phyloP scores from a whole-genome alignment of 2,329 filamentous ascomycete species.

The Dothiorella sarmentorum region DNA sequence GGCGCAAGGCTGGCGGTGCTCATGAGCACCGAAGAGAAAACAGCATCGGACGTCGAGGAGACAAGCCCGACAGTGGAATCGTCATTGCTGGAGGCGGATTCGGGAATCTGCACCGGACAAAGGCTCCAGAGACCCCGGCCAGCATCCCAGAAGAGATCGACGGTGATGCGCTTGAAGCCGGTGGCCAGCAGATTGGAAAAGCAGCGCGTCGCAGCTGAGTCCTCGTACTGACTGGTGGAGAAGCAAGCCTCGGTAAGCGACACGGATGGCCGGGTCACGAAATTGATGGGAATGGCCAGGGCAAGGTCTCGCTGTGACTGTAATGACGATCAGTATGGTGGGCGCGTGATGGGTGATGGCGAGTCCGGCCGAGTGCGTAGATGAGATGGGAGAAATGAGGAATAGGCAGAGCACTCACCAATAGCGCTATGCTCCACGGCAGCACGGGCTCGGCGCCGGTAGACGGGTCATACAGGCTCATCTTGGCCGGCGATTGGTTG shows the following conservation, averaged over 20 bases:
- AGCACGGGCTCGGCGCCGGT: constrained; percentile 17
- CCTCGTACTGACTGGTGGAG: constrained; percentile 50
- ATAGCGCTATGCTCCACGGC: constrained; percentile 22
- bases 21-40: constrained; percentile 1
- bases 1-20: neutral
- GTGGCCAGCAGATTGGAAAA: constrained; percentile 60
- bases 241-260: constrained; percentile 60
- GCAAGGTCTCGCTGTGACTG: constrained; percentile 62
- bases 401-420: constrained; percentile 20
- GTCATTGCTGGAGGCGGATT: constrained; percentile 23
- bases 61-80: constrained; percentile 20
- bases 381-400: neutral
- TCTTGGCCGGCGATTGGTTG: constrained; percentile 1
- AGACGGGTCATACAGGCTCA: constrained; percentile 21
- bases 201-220: constrained; percentile 51
- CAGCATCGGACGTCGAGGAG: constrained; percentile 17
- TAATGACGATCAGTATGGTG: neutral
- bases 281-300: constrained; percentile 60
- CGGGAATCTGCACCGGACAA: constrained; percentile 56
- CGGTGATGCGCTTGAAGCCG: constrained; percentile 56
- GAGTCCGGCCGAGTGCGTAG: neutral
- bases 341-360: neutral
- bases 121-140: constrained; percentile 54
- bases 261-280: constrained; percentile 55
- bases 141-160: constrained; percentile 64